Evolutionary conservation across 257 asterid genomes (phyloP), one percentile per base, ranked within the genome.

Genomic region (Vinca minor): DNA sequence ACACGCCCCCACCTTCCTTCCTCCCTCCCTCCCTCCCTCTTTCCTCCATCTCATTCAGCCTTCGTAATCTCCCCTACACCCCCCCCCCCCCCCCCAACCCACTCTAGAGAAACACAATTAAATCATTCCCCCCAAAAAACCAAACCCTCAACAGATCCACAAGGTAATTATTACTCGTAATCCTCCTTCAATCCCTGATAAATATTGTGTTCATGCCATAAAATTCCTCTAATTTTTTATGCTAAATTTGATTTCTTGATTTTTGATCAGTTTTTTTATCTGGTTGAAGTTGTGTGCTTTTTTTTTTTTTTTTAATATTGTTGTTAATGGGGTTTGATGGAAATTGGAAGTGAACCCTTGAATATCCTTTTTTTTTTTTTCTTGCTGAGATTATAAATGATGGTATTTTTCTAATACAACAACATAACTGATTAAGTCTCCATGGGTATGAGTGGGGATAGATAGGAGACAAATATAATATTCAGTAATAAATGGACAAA

Each of bases 1-100:
- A 80, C 85, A 76, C 88, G 85, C 85, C 71, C 64, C 64, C 61
- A 32, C 69, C 29, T 18, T 34, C 44, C 58, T 50, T 48, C 7
- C n/a, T 42, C 73, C 59, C 4, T 10, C 4, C 54, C 12, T 21
- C 44, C 7, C n/a, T 42, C 73, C 59, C 4, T 10, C 4, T 41
- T 5, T 21, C 44, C n/a, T 52, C 55, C 21, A 39, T 21, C 48
- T 41, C 32, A n/a, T 36, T 32, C 44, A 38, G 34, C 34, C 31
- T 71, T 23, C 59, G 35, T 47, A 23, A 32, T 35, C 31, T 4
- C 28, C 44, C 58, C 44, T 48, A 3, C n/a, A 32, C 73, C 59
- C 4, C 5, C 4, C 54, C 12, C 14, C 44, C n/a, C n/a, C n/a
- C n/a, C n/a, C n/a, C n/a, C n/a, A n/a, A n/a, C 28, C 67, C 25